A percentile compares a stretch with the other conserved stretches of the same genome.
Evolutionary conservation across 768 basidiomycete species (phyloP).

Genomic region (Coprinopsis cinerea): DNA sequence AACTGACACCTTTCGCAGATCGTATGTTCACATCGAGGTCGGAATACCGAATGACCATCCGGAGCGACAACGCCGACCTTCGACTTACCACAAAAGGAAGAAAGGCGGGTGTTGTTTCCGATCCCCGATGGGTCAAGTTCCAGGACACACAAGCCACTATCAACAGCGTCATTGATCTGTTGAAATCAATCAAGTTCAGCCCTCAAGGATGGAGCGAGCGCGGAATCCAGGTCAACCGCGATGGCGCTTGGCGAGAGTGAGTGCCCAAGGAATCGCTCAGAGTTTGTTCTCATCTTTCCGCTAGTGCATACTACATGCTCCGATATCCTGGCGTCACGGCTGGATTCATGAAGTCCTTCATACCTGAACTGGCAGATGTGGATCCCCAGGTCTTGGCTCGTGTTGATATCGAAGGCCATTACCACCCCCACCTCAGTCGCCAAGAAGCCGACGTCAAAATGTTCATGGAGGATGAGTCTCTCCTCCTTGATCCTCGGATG

Average conservation of each 20-base stretch:
- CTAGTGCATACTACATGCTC: constrained; percentile 73
- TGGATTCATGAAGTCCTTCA: constrained; percentile 29
- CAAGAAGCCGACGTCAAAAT: constrained; percentile 71
- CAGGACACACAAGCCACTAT: constrained; percentile 27
- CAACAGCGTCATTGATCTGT: constrained; percentile 26
- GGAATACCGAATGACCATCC: constrained; percentile 83
- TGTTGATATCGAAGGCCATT: constrained; percentile 65
- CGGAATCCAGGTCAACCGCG: constrained; percentile 39
- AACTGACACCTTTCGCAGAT: no score
- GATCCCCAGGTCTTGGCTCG: constrained; percentile 51
- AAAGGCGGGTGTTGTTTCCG: constrained; percentile 39
- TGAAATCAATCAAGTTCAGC: constrained; percentile 33
- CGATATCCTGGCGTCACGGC: constrained; percentile 49
- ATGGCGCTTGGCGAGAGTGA: constrained; percentile 40
- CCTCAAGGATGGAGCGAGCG: constrained; percentile 34
- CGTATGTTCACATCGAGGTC: constrained; percentile 92
- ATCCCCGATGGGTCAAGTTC: constrained; percentile 36
- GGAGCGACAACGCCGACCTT: constrained; percentile 86
- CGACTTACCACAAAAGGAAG: constrained; percentile 72
- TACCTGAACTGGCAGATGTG: constrained; percentile 47
- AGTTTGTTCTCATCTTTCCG: not conserved
- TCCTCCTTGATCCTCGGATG: constrained; percentile 61
- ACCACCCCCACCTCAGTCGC: constrained; percentile 56
- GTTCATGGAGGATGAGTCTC: constrained; percentile 72
- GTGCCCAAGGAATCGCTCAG: constrained; percentile 1